phyloP scores from a whole-genome alignment of 345 rosid genomes.

The Diplotaxis tenuifolia region DNA sequence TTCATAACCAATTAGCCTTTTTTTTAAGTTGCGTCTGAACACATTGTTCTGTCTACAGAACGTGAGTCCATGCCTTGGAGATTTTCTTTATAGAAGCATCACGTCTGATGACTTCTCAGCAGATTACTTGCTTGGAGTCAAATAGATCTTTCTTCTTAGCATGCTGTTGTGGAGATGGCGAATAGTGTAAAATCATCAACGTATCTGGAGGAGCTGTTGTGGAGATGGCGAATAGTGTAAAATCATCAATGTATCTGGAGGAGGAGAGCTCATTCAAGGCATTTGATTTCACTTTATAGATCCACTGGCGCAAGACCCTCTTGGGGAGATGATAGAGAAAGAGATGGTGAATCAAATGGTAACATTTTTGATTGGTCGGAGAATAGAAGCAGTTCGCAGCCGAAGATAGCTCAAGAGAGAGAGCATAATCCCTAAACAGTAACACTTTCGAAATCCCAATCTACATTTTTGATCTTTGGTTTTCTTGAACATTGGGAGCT shows the following conservation, averaged over 20 bases:
- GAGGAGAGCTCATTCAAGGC: slow-evolving; percentile 62
- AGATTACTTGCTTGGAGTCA: too few species aligned
- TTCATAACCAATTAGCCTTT: not conserved
- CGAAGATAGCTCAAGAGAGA: too few species aligned
- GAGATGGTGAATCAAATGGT: slow-evolving; percentile 75
- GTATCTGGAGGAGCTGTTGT: slow-evolving; percentile 83
- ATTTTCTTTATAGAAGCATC: slow-evolving; percentile 72
- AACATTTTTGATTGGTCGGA: too few species aligned
- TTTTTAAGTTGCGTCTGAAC: not conserved
- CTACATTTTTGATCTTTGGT: too few species aligned
- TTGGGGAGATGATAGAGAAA: slow-evolving; percentile 85
- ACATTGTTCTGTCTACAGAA: slow-evolving; percentile 48
- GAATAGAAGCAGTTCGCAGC: too few species aligned
- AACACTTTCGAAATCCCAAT: too few species aligned
- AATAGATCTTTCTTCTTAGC: slow-evolving; percentile 85
- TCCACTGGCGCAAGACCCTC: slow-evolving; percentile 65
- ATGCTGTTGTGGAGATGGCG: slow-evolving; percentile 73
- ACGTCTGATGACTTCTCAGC: slow-evolving; percentile 73
- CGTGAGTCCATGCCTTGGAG: slow-evolving; percentile 84
- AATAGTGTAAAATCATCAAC: slow-evolving; percentile 80
- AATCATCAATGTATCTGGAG: slow-evolving; percentile 88
- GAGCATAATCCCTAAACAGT: too few species aligned
- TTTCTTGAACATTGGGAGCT: slow-evolving; percentile 49
- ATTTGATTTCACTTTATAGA: slow-evolving; percentile 46
- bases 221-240: slow-evolving; percentile 82